Base-by-base conservation (phyloP, 2,329 filamentous ascomycete genomes). In the Plenodomus tracheiphilus region DNA sequence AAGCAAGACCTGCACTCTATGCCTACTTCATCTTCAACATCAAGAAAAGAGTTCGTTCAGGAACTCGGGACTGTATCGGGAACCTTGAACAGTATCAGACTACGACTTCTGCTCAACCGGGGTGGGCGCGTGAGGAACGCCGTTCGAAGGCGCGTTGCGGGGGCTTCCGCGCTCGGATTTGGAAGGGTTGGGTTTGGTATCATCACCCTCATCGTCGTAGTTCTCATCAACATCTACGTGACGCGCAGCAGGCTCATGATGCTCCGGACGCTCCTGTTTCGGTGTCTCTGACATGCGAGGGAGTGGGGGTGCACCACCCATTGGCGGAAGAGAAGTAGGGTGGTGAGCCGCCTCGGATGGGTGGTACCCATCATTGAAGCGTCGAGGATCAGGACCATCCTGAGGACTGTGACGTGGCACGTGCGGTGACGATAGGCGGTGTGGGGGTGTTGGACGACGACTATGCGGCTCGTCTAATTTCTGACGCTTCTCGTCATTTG, bases 171-270 rank as follows among this genome's bases (percentile, higher is more conserved):
- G 76, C 56, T 77, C 75, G 46, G 75, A 73, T 53, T 76, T 77
- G 37, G 66, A 44, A 2, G 61, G 65, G 15, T 62, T 71, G 54
- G 78, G 72, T 71, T 84, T 85, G 35, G 94, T 88, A 51, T 97
- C 93, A 58, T 96, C 92, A 4, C 85, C 90, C 48, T 92, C 93
- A 65, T 97, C 93, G 70, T 97, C 93, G 65, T 99, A 97, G 70
- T 97, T 89, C 71, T 99, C 94, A 61, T 99, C 92, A 17, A 97
- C 89, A 6, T 97, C 93, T 85, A 99, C 95, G 74, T 96, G 96
- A 18, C 94, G 83, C 17, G 91, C 91, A 28, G 94, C 91, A 44
- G 91, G 89, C 75, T 97, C 93, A 49, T 85, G 86, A 43, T 74
- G 72, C 48, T 74, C 69, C 8, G 71, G 69, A 30, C 74, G 72